Evolutionary conservation across 2,329 filamentous ascomycete genomes (phyloP).

Genomic region (Trichoderma polysporum): DNA sequence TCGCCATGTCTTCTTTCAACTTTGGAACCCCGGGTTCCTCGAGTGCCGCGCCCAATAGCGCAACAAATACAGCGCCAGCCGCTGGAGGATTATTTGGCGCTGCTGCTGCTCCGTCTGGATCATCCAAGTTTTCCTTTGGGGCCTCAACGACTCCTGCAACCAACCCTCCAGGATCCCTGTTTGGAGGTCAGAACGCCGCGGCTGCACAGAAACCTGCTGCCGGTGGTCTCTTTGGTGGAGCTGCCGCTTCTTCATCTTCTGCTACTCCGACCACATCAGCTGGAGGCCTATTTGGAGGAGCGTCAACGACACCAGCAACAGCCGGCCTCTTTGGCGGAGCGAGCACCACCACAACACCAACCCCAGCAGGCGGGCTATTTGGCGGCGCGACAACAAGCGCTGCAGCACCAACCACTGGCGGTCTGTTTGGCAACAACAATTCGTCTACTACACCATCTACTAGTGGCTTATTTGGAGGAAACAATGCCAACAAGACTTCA

Average conservation of each 20-base stretch:
- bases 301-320: conserved; percentile 31
- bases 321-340: conserved; percentile 36
- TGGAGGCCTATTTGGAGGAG: conserved; percentile 30
- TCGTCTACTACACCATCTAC: conserved; percentile 28
- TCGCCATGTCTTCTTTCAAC: conserved; percentile 41
- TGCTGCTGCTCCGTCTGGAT: conserved; percentile 27
- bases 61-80: conserved; percentile 41
- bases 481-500: conserved; percentile 25
- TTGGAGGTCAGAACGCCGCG: conserved; percentile 34
- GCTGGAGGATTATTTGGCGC: conserved; percentile 44
- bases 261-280: conserved; percentile 30
- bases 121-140: conserved; percentile 45
- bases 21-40: conserved; percentile 39
- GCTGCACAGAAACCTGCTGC: conserved; percentile 31
- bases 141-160: conserved; percentile 32
- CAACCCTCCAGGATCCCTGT: conserved; percentile 31
- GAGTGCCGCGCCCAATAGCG: conserved; percentile 33
- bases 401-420: conserved; percentile 23
- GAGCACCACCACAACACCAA: conserved; percentile 28
- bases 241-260: conserved; percentile 32
- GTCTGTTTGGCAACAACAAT: conserved; percentile 29
- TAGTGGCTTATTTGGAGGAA: conserved; percentile 28
- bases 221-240: conserved; percentile 28
- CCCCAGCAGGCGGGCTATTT: conserved; percentile 30
- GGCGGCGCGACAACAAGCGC: conserved; percentile 25